These are phyloP conservation scores for Rutstroemia sydowiana DNA, from an alignment of 2,329 filamentous ascomycete species.

Conservation along the genomic window DNA sequence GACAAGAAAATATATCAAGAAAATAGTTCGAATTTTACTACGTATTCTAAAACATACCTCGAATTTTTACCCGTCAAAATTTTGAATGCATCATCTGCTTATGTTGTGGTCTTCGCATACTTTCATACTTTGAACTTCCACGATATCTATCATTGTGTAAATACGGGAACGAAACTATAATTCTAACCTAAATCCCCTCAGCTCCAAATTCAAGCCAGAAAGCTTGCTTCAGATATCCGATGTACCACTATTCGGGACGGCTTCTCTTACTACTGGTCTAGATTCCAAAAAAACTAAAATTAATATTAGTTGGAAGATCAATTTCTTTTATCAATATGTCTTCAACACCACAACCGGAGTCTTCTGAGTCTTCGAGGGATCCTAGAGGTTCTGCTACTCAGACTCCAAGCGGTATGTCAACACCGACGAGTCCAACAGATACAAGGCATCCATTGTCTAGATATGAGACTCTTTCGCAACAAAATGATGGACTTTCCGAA, in stretches of 20 bases:
- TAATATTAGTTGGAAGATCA: neutral
- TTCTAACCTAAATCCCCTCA: neutral
- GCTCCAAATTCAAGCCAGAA: neutral
- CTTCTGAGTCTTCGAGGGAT: constrained; percentile 12
- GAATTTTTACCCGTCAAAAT: too few species aligned
- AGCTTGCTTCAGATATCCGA: constrained; percentile 1
- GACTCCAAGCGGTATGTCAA: constrained; percentile 21
- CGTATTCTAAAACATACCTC: too few species aligned
- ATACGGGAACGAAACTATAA: constrained; percentile 6
- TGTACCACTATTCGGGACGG: neutral
- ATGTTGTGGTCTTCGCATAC: constrained; percentile 5
- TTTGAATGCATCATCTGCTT: constrained; percentile 8
- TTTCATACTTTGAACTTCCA: neutral
- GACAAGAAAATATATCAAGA: too few species aligned
- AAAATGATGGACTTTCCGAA: constrained; percentile 43
- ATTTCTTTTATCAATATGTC: constrained; percentile 13
- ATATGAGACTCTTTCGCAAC: constrained; percentile 22
- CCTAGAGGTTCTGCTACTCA: constrained; percentile 11
- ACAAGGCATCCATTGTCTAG: constrained; percentile 35
- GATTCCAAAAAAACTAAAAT: constrained; percentile 1
- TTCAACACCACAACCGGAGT: constrained; percentile 16
- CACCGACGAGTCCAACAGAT: constrained; percentile 42
- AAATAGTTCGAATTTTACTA: too few species aligned
- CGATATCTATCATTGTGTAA: neutral
- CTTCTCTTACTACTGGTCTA: neutral